Base-by-base conservation (phyloP, 2,329 filamentous ascomycete species). In the Eutypella sp. region DNA sequence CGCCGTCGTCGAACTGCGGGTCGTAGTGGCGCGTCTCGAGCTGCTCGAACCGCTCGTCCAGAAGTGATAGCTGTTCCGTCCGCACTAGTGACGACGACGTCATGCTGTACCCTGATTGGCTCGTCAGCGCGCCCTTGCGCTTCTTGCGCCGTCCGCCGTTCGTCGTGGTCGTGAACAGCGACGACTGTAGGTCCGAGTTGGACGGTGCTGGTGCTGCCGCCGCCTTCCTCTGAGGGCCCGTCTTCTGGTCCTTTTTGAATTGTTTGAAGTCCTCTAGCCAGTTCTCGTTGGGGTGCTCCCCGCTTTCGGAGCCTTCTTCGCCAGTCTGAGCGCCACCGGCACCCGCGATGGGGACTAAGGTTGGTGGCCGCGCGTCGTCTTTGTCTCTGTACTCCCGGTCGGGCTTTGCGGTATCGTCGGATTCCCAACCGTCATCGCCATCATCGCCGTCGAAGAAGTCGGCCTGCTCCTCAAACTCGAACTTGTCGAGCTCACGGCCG, bases 251-350 rank as follows among this genome's bases (percentile, higher is more conserved):
- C 60, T 87, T 87, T 67, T 97, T 96, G 76, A 95, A 97, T 62
- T 93, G 89, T 57, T 88, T 87, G 70, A 96, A 97, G 59, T 96
- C 87, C 46, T 85, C 82, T 67, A 97, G 78, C 90, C 93, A 99
- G 56, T 88, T 85, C 49, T 89, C 85, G 45, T 85, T 81, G 23
- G 83, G 79, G 4, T 78, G 70, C 4, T 73, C 68, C 44, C 76
- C 73, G 16, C 61, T 62, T 19, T 66, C 59, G 10, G 67, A 62
- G 54, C 64, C 15, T 65, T 66, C 43, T 61, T n/a, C n/a, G n/a
- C n/a, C n/a, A n/a, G n/a, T n/a, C n/a, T n/a, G n/a, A n/a, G n/a
- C n/a, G n/a, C n/a, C n/a, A n/a, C n/a, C n/a, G n/a, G 65, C 41
- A 5, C 48, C 52, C 6, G 40, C 29, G 7, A 49, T 52, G 3